Evolutionary conservation across 192 early-diverging fungal genomes (phyloP).

Genomic region (Podila horticola): DNA sequence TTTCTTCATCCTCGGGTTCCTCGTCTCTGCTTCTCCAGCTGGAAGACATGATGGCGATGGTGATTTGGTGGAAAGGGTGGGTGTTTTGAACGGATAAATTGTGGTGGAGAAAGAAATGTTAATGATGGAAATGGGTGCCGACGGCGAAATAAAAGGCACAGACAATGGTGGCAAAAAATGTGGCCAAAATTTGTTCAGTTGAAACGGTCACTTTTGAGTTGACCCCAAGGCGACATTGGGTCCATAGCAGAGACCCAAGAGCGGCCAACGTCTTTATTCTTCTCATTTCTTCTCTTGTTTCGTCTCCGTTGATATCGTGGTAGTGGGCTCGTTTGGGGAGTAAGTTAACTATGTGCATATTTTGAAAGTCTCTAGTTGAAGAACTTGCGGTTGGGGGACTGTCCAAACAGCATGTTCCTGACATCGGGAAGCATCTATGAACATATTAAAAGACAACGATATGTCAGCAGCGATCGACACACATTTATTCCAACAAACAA

Average conservation of each 20-base stretch:
- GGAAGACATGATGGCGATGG: conserved; percentile 15
- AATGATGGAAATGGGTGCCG: background rate
- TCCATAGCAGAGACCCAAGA: too few relatives aligned
- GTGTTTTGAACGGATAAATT: background rate
- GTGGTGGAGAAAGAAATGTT: conserved; percentile 7
- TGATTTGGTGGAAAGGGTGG: background rate
- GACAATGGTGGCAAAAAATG: conserved; percentile 47
- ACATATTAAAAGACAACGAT: too few relatives aligned
- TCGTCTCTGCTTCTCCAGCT: conserved; percentile 47
- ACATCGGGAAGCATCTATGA: conserved; percentile 93
- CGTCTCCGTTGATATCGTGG: background rate
- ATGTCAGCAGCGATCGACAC: too few relatives aligned
- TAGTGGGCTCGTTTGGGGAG: background rate
- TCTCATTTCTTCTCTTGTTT: too few relatives aligned
- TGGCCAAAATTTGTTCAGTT: too few relatives aligned
- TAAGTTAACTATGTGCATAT: background rate
- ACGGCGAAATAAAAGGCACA: background rate
- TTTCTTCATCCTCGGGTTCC: conserved; percentile 47
- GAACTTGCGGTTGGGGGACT: conserved; percentile 91
- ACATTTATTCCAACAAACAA: background rate
- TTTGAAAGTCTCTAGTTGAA: conserved; percentile 76
- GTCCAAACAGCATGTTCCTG: conserved; percentile 90
- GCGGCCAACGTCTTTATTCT: too few relatives aligned
- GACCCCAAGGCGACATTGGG: too few relatives aligned
- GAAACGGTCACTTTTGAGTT: too few relatives aligned